Conservation (phyloP, 1,139 yeast species). For the Pichia sp. region DNA sequence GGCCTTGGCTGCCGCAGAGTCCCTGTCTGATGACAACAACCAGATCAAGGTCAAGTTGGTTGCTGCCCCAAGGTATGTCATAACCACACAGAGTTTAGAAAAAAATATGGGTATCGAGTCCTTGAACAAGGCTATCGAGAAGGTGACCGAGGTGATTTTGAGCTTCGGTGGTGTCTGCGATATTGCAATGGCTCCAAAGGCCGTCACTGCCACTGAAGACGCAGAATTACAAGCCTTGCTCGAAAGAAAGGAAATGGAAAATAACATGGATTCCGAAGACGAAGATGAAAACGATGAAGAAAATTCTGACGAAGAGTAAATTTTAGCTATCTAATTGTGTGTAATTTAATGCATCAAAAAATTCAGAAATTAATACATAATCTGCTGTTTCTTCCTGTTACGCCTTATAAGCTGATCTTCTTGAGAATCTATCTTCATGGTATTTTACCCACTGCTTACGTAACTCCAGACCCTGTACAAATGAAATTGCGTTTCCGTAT, state of each 20-base stretch:
- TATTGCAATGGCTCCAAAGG: constrained; percentile 97
- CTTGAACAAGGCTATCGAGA: constrained; percentile 74
- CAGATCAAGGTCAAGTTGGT: constrained; percentile 89
- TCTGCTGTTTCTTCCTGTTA: neutral
- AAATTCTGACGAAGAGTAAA: constrained; percentile 10
- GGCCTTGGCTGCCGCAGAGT: constrained; percentile 86
- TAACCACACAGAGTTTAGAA: constrained; percentile 90
- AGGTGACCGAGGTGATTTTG: constrained; percentile 64
- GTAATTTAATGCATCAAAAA: neutral
- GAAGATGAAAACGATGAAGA: constrained; percentile 42
- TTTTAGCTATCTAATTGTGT: neutral
- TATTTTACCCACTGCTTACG: neutral
- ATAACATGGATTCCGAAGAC: constrained; percentile 56
- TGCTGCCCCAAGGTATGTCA: constrained; percentile 95
- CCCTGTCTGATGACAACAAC: constrained; percentile 74
- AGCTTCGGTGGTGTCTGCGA: constrained; percentile 82
- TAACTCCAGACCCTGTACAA: neutral
- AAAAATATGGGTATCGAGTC: constrained; percentile 81
- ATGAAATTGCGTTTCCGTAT: neutral
- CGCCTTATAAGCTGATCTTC: neutral
- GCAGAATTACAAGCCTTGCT: constrained; percentile 94
- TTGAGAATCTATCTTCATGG: no score
- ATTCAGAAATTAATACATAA: neutral
- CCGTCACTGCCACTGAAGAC: constrained; percentile 97
- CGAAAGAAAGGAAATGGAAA: constrained; percentile 69